These are phyloP conservation scores for Elsinoe arachidis DNA, from an alignment of 2,329 filamentous ascomycete species.

Conservation along the genomic window DNA sequence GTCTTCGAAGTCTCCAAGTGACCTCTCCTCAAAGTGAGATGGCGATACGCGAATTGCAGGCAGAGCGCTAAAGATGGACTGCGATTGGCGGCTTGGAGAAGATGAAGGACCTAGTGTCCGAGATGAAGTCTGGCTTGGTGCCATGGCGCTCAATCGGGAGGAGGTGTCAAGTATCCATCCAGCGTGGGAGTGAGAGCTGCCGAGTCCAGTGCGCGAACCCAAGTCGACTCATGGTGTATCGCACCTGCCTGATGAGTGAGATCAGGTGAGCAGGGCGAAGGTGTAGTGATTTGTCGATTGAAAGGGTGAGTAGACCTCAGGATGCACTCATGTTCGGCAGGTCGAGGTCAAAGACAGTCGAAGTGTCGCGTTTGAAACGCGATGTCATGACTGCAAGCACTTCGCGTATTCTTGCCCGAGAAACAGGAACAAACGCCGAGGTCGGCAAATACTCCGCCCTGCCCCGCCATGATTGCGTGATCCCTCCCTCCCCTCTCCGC, in stretches of 20 bases:
- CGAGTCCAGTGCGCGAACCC: background rate
- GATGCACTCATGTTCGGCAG: background rate
- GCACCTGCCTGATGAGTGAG: too few species aligned
- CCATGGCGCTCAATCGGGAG: background rate
- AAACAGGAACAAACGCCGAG: background rate
- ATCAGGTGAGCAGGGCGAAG: too few species aligned
- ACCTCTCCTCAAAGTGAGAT: constrained; percentile 56
- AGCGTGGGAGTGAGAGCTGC: background rate
- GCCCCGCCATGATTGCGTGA: background rate
- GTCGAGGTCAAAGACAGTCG: background rate
- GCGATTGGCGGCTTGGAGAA: background rate
- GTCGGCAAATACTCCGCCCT: background rate
- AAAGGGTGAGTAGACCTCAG: too few species aligned
- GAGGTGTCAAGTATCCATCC: background rate
- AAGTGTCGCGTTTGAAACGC: background rate
- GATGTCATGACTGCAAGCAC: background rate
- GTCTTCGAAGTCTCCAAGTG: constrained; percentile 56
- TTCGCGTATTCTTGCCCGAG: background rate
- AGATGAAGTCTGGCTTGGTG: background rate
- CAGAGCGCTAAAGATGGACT: constrained; percentile 32
- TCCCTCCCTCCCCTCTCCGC: background rate
- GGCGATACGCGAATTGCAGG: constrained; percentile 67
- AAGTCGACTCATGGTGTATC: too few species aligned
- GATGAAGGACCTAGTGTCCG: background rate
- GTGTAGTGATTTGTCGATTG: too few species aligned